phyloP scores from a whole-genome alignment of 208 protist species.

The Jaenimonas drosophilae region DNA sequence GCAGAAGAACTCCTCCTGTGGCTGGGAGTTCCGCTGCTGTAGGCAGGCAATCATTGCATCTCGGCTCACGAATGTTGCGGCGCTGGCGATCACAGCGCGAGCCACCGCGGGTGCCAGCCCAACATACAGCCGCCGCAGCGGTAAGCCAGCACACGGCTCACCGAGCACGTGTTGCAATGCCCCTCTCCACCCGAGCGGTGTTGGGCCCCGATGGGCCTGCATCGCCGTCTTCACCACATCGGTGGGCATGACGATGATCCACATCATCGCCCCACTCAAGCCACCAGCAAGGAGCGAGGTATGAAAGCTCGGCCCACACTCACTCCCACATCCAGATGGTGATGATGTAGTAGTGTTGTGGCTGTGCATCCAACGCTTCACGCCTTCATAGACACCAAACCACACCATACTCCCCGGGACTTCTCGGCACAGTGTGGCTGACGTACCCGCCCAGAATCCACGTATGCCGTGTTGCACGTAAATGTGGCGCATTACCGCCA shows the following conservation, averaged over 20 bases:
- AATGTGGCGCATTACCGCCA: constrained; percentile 10
- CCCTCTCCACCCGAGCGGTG: not conserved
- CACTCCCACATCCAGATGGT: too few species aligned
- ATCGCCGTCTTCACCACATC: constrained; percentile 37
- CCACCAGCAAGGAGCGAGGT: constrained; percentile 28
- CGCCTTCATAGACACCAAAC: constrained; percentile 34
- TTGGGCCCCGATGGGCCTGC: constrained; percentile 9
- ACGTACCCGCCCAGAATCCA: constrained; percentile 17
- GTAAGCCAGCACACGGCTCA: constrained; percentile 7
- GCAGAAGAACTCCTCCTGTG: not conserved
- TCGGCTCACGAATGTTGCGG: constrained; percentile 17
- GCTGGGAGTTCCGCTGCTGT: not conserved
- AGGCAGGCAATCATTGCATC: constrained; percentile 3
- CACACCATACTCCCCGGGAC: constrained; percentile 26
- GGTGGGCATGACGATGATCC: constrained; percentile 23
- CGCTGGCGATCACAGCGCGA: constrained; percentile 28
- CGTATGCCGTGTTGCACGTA: constrained; percentile 12
- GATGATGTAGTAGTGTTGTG: constrained; percentile 6
- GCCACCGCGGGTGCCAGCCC: constrained; percentile 23
- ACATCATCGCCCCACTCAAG: constrained; percentile 26
- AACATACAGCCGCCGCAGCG: constrained; percentile 20
- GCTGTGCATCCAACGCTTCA: constrained; percentile 10
- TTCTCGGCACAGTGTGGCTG: constrained; percentile 28
- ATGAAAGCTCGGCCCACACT: too few species aligned
- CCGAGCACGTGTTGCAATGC: not conserved